Conservation (phyloP, 768 basidiomycete genomes). For the Leccinum imitatum region DNA sequence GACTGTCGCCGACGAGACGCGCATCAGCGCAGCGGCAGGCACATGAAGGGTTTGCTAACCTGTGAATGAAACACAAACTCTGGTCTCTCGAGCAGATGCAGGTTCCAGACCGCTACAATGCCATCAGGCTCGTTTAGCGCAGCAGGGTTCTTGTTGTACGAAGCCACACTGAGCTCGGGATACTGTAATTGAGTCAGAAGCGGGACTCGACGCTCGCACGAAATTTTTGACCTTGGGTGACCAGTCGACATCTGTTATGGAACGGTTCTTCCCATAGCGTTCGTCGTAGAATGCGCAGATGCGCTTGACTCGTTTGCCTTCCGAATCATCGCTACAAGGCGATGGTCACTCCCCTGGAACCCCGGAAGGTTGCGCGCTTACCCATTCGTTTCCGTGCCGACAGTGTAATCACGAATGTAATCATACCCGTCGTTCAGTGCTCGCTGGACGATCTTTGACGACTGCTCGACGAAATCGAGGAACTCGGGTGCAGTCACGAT, state of each 20-base stretch:
- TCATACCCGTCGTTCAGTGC: slow-evolving; percentile 96
- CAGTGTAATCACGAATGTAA: slow-evolving; percentile 95
- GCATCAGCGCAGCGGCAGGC: slow-evolving; percentile 3
- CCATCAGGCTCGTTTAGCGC: slow-evolving; percentile 96
- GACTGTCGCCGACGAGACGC: slow-evolving; percentile 54
- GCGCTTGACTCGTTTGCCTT: slow-evolving; percentile 87
- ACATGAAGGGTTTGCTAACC: slow-evolving; percentile 45
- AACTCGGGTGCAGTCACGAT: slow-evolving; percentile 91
- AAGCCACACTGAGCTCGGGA: slow-evolving; percentile 91
- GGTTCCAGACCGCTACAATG: slow-evolving; percentile 96
- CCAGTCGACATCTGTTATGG: slow-evolving; percentile 97
- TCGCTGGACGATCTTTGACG: slow-evolving; percentile 92
- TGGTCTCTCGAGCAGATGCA: slow-evolving; percentile 91
- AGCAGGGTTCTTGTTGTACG: slow-evolving; percentile 96
- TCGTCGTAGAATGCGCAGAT: slow-evolving; percentile 95
- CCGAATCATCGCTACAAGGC: slow-evolving; percentile 73
- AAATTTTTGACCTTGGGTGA: slow-evolving; percentile 78
- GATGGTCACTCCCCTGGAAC: slow-evolving; percentile 7
- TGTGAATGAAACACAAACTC: slow-evolving; percentile 99
- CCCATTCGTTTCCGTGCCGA: slow-evolving; percentile 82
- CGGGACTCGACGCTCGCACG: not conserved
- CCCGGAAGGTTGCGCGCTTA: slow-evolving; percentile 39
- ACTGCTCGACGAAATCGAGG: slow-evolving; percentile 89
- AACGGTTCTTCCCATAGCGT: slow-evolving; percentile 86
- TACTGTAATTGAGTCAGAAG: slow-evolving; percentile 53